Evolutionary conservation across 1,139 yeast genomes (phyloP).

Genomic region (Geotrichum fermentans): DNA sequence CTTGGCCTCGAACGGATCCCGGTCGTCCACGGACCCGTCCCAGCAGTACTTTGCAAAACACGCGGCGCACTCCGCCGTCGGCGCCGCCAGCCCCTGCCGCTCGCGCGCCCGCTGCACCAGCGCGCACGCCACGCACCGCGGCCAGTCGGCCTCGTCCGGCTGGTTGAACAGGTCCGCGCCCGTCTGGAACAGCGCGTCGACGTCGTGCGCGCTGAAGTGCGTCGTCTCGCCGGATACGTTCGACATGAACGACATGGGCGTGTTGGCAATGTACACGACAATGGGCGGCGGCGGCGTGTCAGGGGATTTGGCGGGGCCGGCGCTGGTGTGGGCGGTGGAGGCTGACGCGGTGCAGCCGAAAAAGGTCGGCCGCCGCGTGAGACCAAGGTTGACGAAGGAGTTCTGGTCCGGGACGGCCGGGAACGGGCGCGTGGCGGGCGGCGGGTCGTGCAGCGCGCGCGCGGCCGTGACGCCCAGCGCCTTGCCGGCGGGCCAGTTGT

Average conservation of each 20-base stretch:
- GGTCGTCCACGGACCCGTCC: no score
- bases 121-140: conserved; percentile 85
- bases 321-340: conserved; percentile 41
- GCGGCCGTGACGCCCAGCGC: conserved; percentile 59
- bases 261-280: conserved; percentile 73
- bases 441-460: conserved; percentile 47
- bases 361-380: conserved; percentile 57
- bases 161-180: conserved; percentile 75
- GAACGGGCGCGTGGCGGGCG: background rate
- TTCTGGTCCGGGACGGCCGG: conserved; percentile 31
- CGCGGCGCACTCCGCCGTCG: conserved; percentile 66
- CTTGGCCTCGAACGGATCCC: no score
- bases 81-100: conserved; percentile 53
- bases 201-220: conserved; percentile 57
- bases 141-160: conserved; percentile 60
- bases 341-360: conserved; percentile 79
- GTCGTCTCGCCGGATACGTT: conserved; percentile 74
- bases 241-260: conserved; percentile 60
- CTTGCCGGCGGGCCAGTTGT: conserved; percentile 54
- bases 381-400: conserved; percentile 48
- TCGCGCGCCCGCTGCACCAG: conserved; percentile 78
- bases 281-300: conserved; percentile 58
- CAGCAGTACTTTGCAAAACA: conserved; percentile 79
- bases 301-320: conserved; percentile 25
- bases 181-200: conserved; percentile 61